A percentile compares a stretch with the other conserved stretches of the same genome.
These are phyloP conservation scores for Andrographis paniculata DNA, from an alignment of 305 asterid genomes.

Conservation along the genomic window DNA sequence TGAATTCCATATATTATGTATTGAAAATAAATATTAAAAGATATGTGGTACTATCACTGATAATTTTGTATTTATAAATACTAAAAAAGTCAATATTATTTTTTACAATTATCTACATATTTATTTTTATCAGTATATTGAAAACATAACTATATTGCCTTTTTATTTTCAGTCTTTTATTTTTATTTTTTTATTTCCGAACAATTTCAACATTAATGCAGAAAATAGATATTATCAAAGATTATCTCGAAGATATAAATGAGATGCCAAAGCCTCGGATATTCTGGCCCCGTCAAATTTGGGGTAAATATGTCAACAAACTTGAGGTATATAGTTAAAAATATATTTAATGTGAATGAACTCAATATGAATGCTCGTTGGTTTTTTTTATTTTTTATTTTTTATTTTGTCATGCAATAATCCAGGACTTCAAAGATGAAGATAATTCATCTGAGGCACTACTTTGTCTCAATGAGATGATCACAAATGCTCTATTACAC, in stretches of 20 bases:
- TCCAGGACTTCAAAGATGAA: slow-evolving; percentile 79
- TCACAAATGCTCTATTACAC: slow-evolving; percentile 80
- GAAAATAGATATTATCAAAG: slow-evolving; percentile 93
- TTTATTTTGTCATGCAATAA: slow-evolving; percentile 7
- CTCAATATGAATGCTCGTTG: too few species aligned
- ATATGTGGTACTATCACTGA: too few species aligned
- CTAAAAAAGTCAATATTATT: too few species aligned
- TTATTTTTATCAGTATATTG: too few species aligned
- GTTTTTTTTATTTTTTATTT: slow-evolving; percentile 3
- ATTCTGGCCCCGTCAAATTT: slow-evolving; percentile 98
- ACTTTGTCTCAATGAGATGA: slow-evolving; percentile 95
- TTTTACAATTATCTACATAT: too few species aligned
- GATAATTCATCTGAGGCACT: slow-evolving; percentile 91
- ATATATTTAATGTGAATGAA: not conserved
- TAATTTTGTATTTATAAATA: too few species aligned
- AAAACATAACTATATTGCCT: too few species aligned
- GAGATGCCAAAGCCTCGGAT: slow-evolving; percentile 97
- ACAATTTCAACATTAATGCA: slow-evolving; percentile 34
- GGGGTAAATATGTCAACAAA: slow-evolving; percentile 91
- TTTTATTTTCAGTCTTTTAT: slow-evolving; percentile 6
- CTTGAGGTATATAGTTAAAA: slow-evolving; percentile 58
- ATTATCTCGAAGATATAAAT: slow-evolving; percentile 92
- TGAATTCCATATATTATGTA: too few species aligned
- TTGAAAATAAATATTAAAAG: too few species aligned
- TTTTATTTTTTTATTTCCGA: too few species aligned